phyloP scores from a whole-genome alignment of 148 eudicot species.

The Persicaria tinctoria region DNA sequence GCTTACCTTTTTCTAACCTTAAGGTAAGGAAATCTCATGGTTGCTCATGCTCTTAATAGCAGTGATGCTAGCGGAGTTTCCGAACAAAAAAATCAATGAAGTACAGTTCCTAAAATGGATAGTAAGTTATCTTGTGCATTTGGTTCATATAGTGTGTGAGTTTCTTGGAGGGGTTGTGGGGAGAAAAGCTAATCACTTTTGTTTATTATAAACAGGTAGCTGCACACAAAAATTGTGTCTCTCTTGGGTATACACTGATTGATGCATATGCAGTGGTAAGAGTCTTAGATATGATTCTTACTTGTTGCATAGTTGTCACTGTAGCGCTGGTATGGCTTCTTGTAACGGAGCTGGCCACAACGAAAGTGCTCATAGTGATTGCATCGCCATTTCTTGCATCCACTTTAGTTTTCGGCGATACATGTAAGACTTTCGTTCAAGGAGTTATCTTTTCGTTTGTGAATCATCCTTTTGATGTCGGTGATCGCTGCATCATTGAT shows the following conservation, averaged over 20 bases:
- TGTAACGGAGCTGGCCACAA: background rate
- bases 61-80: background rate
- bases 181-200: too few species aligned
- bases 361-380: background rate
- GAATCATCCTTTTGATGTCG: constrained; percentile 2
- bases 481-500: constrained; percentile 8
- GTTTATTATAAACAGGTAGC: background rate
- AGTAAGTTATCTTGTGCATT: background rate
- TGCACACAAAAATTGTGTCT: background rate
- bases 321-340: background rate
- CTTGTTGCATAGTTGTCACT: background rate
- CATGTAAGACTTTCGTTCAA: background rate
- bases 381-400: background rate
- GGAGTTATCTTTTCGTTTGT: background rate
- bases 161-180: too few species aligned
- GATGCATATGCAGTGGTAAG: background rate
- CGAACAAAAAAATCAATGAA: background rate
- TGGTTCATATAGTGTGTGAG: background rate
- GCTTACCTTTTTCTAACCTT: too few species aligned
- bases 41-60: too few species aligned
- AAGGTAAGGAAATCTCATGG: too few species aligned
- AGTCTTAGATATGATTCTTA: background rate
- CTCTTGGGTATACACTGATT: background rate
- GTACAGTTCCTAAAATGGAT: background rate
- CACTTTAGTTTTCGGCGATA: background rate